Evolutionary conservation across 331 rosid species (phyloP), one percentile per base, ranked within the genome.

Genomic region (Quercus phellos): DNA sequence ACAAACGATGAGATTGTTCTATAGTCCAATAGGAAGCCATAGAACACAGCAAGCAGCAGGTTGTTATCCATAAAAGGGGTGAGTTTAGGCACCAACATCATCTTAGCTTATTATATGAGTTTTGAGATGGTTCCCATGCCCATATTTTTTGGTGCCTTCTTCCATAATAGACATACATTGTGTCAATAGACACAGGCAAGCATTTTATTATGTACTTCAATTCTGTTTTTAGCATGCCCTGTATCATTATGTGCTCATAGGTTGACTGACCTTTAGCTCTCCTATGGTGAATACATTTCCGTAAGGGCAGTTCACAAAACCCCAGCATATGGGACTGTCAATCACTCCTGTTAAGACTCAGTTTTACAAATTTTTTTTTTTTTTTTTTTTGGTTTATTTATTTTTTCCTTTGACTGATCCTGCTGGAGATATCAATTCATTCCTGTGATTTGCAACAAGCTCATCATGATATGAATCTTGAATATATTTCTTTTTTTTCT

Each of bases 1-100:
- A 66, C 75, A 79, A 61, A 64, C 34, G 30, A 10, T 24, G 32
- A 64, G 76, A 35, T 73, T 71, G 22, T 74, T 61, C 55, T 63
- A 16, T 19, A 76, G 72, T 50, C 72, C 24, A 51, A 53, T 55
- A 26, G 83, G 70, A 68, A 53, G 50, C 63, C 24, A 6, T 75
- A 34, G 67, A 61, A 69, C 61, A 76, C 63, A 73, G 74, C 43
- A 53, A 46, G 67, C 60, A n/a, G 80, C 43, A 18, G 46, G 17
- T 26, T 70, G 73, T 70, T 51, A 26, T 35, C 4, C 74, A 59
- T 74, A 22, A 55, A 51, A 38, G 60, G 19, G 7, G 35, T 34
- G 51, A 73, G 68, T 55, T 69, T 82, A 43, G 24, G 21, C 74
- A 8, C 27, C 26, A 42, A 75, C 54, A 21, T 35, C 56, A 14